These are phyloP conservation scores for Prunus padus DNA, from an alignment of 306 rosid species.

Conservation along the genomic window DNA sequence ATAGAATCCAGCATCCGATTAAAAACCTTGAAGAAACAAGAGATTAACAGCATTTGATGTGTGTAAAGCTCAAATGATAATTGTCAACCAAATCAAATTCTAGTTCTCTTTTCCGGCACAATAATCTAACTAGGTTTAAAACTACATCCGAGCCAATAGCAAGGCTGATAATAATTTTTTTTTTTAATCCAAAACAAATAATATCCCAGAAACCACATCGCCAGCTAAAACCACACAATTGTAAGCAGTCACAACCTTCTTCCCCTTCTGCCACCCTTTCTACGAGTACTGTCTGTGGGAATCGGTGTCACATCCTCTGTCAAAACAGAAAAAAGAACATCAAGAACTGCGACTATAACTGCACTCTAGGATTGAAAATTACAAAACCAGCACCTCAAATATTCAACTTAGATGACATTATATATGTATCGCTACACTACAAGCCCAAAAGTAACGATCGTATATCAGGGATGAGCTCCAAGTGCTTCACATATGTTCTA, in stretches of 20 bases:
- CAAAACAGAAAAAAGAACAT: not conserved
- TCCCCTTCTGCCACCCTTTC: slow-evolving; percentile 60
- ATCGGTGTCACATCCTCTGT: slow-evolving; percentile 58
- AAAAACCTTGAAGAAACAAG: not conserved
- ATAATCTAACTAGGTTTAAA: slow-evolving; percentile 1
- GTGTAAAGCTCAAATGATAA: slow-evolving; percentile 10
- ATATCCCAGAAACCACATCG: not conserved
- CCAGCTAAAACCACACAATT: not conserved
- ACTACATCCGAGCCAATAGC: not conserved
- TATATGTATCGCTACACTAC: not conserved
- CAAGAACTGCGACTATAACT: not conserved
- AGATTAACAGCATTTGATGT: not conserved
- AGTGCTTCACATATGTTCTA: not conserved
- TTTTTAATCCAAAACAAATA: not conserved
- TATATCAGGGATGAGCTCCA: too few relatives aligned
- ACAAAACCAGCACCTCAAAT: not conserved
- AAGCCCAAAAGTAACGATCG: not conserved
- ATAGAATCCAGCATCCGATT: not conserved
- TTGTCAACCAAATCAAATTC: slow-evolving; percentile 3
- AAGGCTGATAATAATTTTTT: not conserved
- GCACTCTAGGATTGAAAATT: not conserved
- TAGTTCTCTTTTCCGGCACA: not conserved
- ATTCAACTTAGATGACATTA: not conserved
- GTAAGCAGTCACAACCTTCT: slow-evolving; percentile 38
- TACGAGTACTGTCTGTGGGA: slow-evolving; percentile 51